Evolutionary conservation across 805 yeast species (phyloP), one percentile per base, ranked within the genome.

Genomic region (Lachancea cidri): DNA sequence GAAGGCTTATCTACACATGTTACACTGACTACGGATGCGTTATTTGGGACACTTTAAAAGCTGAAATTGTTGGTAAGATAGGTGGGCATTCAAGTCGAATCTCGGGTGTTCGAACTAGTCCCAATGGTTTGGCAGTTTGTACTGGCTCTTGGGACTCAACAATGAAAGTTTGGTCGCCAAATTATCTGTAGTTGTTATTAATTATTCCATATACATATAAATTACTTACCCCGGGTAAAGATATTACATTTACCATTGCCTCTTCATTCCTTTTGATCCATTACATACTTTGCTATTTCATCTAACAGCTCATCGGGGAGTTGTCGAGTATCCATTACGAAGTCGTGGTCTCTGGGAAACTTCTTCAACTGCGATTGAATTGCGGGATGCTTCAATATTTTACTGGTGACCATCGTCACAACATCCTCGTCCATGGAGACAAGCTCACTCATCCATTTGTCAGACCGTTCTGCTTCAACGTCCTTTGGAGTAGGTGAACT

Each of bases 121-220:
- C 80, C 0, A 86, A 86, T 60, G 96, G 96, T 0, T 56, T 75
- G 17, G 88, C 83, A 0, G 71, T 88, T 7, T 79, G 82, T 42
- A 84, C 95, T 2, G 82, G 85, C 1, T 82, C 91, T 1, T 82
- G 94, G 84, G 95, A 86, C 56, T 63, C 79, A 5, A 78, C 89
- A 1, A 72, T 83, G 49, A 77, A 76, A 49, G 66, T 84, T 1
- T 84, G 89, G 88, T 62, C 74, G 0, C 71, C 74, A n/a, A 39
- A 42, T 14, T 59, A 53, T 44, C 38, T 43, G 39, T 54, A 41
- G 39, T 17, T n/a, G n/a, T n/a, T n/a, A n/a, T n/a, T n/a, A n/a
- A n/a, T n/a, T n/a, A n/a, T n/a, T n/a, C n/a, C n/a, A n/a, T n/a
- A n/a, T n/a, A n/a, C n/a, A n/a, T 24, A 15, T 31, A 13, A 31